Evolutionary conservation across 805 yeast species (phyloP).

Genomic region (Naumovozyma baii): DNA sequence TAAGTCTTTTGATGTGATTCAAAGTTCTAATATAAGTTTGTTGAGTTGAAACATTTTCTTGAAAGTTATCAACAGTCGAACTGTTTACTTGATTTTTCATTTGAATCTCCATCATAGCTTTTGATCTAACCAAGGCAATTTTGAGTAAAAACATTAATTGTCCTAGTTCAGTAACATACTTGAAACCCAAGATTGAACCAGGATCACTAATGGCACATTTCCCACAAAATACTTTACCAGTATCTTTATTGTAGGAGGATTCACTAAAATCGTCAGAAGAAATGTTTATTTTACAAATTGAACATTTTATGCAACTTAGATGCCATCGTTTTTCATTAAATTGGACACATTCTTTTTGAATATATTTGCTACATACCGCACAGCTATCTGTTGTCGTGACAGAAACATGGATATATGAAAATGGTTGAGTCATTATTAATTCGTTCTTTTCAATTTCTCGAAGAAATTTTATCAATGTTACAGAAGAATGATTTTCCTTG

Average conservation of each 20-base stretch:
- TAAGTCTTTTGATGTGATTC: slow-evolving; percentile 63
- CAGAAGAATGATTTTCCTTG: slow-evolving; percentile 45
- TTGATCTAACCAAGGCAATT: slow-evolving; percentile 74
- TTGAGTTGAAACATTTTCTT: slow-evolving; percentile 23
- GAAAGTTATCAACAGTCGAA: slow-evolving; percentile 5
- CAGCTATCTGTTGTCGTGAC: slow-evolving; percentile 69
- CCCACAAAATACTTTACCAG: slow-evolving; percentile 42
- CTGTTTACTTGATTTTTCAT: slow-evolving; percentile 8
- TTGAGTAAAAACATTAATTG: slow-evolving; percentile 72
- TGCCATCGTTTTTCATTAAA: slow-evolving; percentile 73
- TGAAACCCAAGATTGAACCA: slow-evolving; percentile 46
- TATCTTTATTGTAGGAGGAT: slow-evolving; percentile 36
- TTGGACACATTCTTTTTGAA: slow-evolving; percentile 73
- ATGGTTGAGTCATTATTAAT: slow-evolving; percentile 27
- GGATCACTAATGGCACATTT: slow-evolving; percentile 49
- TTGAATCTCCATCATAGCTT: slow-evolving; percentile 44
- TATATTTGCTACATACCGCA: slow-evolving; percentile 56
- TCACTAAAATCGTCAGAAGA: slow-evolving; percentile 34
- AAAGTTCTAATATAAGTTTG: slow-evolving; percentile 60
- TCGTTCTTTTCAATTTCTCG: slow-evolving; percentile 42
- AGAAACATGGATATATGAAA: slow-evolving; percentile 39
- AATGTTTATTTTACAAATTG: slow-evolving; percentile 41
- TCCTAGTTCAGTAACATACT: slow-evolving; percentile 51
- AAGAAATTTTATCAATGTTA: slow-evolving; percentile 56
- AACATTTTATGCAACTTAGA: slow-evolving; percentile 58